Evolutionary conservation across 345 rosid species (phyloP).

Genomic region (Ailanthus altissimus): DNA sequence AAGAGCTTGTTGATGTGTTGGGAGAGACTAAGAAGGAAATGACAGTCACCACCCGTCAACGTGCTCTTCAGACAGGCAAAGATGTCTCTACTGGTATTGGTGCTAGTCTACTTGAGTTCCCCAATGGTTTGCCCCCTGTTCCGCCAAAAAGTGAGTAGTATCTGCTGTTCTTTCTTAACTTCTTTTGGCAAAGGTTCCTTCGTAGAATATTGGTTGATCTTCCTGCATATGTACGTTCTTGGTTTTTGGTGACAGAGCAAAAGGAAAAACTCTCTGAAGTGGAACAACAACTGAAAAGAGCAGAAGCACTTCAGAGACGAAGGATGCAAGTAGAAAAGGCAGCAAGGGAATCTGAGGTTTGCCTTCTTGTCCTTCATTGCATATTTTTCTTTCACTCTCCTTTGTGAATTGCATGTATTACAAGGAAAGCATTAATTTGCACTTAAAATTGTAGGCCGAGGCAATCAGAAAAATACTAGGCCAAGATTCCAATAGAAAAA

Average conservation of each 20-base stretch:
- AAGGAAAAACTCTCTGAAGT: conserved; percentile 59
- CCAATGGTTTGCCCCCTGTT: conserved; percentile 57
- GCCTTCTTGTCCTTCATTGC: not conserved
- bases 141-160: conserved; percentile 51
- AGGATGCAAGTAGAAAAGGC: conserved; percentile 64
- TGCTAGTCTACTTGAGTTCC: conserved; percentile 45
- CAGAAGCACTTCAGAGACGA: conserved; percentile 58
- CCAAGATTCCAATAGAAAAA: conserved; percentile 60
- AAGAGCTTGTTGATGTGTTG: conserved; percentile 39
- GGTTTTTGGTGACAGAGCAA: conserved; percentile 36
- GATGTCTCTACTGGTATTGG: conserved; percentile 31
- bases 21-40: conserved; percentile 47
- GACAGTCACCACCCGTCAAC: conserved; percentile 53
- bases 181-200: conserved; percentile 1
- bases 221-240: not conserved
- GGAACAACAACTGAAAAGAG: conserved; percentile 57
- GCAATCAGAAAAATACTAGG: conserved; percentile 63
- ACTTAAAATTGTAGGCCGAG: conserved; percentile 45
- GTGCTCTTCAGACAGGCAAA: conserved; percentile 56
- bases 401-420: not conserved
- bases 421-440: conserved; percentile 7
- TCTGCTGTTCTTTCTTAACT: conserved; percentile 2
- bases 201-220: not conserved
- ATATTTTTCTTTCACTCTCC: not conserved
- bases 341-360: conserved; percentile 57